Conservation (phyloP, 306 rosid species). For the Phaseolus lunatus region DNA sequence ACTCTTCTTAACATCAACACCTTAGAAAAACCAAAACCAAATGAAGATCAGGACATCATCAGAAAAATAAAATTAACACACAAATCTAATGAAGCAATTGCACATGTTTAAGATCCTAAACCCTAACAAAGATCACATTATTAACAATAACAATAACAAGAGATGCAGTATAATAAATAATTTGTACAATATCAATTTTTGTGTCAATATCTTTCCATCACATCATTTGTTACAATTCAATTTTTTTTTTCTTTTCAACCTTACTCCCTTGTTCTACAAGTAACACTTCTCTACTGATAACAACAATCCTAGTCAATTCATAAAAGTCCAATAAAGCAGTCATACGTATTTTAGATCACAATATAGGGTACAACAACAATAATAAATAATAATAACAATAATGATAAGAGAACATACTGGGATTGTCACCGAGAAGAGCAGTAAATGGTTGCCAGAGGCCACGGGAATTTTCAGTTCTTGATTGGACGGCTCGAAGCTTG, state of each 20-base stretch:
- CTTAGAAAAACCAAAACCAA: constrained; percentile 48
- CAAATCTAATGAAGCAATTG: background rate
- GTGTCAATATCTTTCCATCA: background rate
- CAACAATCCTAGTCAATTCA: background rate
- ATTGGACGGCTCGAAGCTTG: constrained; percentile 87
- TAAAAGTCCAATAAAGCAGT: constrained; percentile 2
- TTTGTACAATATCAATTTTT: background rate
- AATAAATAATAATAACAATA: background rate
- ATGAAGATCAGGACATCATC: constrained; percentile 39
- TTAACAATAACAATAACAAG: background rate
- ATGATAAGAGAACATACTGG: constrained; percentile 57
- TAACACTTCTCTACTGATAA: background rate
- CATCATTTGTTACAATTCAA: background rate
- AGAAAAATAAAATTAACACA: background rate
- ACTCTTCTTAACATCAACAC: constrained; percentile 77
- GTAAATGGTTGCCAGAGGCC: constrained; percentile 98
- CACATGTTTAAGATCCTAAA: background rate
- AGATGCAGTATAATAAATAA: background rate
- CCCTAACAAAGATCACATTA: background rate
- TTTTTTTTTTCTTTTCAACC: background rate
- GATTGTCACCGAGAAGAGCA: constrained; percentile 91
- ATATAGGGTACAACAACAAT: background rate
- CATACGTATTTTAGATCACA: background rate
- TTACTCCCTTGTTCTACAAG: background rate
- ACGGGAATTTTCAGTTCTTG: constrained; percentile 87